Conservation (phyloP, 2,329 filamentous ascomycete genomes). For the Neurospora sp. region DNA sequence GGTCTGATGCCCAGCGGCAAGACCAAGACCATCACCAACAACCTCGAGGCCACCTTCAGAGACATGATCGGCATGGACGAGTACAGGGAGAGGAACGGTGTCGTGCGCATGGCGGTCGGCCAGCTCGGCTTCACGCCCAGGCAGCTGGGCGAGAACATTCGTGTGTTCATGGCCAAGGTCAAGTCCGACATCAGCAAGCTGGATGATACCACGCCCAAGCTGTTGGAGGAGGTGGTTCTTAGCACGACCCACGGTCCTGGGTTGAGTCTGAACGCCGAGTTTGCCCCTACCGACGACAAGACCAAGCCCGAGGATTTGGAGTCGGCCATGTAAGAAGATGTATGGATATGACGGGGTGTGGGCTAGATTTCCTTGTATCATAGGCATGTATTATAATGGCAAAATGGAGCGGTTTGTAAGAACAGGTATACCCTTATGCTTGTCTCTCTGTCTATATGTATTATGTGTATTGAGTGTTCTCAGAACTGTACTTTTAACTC, state of each 20-base stretch:
- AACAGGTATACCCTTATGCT: neutral
- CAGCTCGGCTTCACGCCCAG: conserved; percentile 84
- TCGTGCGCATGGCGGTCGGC: conserved; percentile 81
- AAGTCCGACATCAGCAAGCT: conserved; percentile 69
- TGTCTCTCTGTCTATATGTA: neutral
- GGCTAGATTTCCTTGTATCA: conserved; percentile 12
- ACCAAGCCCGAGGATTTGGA: conserved; percentile 43
- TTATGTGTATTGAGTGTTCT: neutral
- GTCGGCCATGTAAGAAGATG: conserved; percentile 38
- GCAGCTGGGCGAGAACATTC: conserved; percentile 76
- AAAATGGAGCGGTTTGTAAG: conserved; percentile 2
- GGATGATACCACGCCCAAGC: conserved; percentile 39
- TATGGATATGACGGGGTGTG: neutral
- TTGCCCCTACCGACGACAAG: conserved; percentile 51
- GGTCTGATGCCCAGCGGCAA: conserved; percentile 89
- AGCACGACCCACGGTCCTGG: conserved; percentile 82
- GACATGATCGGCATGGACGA: conserved; percentile 77
- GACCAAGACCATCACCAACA: conserved; percentile 77
- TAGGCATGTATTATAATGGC: conserved; percentile 16
- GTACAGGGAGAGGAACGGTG: conserved; percentile 78
- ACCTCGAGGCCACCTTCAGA: conserved; percentile 63
- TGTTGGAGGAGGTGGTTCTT: conserved; percentile 66
- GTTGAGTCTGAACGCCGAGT: conserved; percentile 74
- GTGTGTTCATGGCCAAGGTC: conserved; percentile 61
- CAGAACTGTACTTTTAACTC: neutral